A percentile compares a stretch with the other conserved stretches of the same genome.
Evolutionary conservation across 1,284 basidiomycete genomes (phyloP).

Genomic region (Amylostereum areolatum): DNA sequence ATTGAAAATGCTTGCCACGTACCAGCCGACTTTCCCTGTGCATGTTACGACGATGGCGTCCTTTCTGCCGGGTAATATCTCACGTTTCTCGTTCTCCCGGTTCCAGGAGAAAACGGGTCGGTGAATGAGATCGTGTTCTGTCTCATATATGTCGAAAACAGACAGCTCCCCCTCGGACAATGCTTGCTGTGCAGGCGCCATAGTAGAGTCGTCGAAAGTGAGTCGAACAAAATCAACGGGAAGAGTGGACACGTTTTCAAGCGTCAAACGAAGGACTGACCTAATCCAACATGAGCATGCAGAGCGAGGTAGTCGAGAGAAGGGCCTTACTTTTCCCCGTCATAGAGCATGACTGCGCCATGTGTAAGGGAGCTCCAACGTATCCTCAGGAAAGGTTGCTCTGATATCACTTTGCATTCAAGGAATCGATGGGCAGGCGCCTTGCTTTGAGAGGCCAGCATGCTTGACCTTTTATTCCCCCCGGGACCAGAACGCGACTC

Average conservation of each 20-base stretch:
- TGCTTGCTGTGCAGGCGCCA: constrained; percentile 66
- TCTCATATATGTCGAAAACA: constrained; percentile 85
- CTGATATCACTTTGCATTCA: constrained; percentile 75
- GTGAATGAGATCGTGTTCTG: constrained; percentile 78
- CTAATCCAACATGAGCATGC: constrained; percentile 33
- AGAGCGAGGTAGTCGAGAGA: background rate
- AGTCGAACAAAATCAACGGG: constrained; percentile 84
- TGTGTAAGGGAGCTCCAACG: constrained; percentile 84
- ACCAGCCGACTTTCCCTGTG: constrained; percentile 90
- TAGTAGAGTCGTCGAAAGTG: constrained; percentile 86
- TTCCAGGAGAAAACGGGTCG: constrained; percentile 82
- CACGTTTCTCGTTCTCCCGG: constrained; percentile 39
- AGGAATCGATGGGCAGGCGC: constrained; percentile 43
- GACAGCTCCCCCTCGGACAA: constrained; percentile 76
- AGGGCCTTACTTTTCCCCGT: constrained; percentile 76
- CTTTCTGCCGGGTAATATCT: constrained; percentile 70
- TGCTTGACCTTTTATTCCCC: constrained; percentile 41
- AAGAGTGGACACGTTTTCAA: constrained; percentile 82
- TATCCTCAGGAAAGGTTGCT: constrained; percentile 83
- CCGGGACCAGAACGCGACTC: constrained; percentile 48
- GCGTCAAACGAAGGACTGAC: constrained; percentile 73
- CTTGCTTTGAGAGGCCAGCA: constrained; percentile 23
- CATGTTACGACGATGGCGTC: constrained; percentile 66
- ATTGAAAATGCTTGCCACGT: constrained; percentile 21
- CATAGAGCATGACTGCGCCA: constrained; percentile 88